Evolutionary conservation across 257 asterid species (phyloP).

Genomic region (Thymus quinquecostatus): DNA sequence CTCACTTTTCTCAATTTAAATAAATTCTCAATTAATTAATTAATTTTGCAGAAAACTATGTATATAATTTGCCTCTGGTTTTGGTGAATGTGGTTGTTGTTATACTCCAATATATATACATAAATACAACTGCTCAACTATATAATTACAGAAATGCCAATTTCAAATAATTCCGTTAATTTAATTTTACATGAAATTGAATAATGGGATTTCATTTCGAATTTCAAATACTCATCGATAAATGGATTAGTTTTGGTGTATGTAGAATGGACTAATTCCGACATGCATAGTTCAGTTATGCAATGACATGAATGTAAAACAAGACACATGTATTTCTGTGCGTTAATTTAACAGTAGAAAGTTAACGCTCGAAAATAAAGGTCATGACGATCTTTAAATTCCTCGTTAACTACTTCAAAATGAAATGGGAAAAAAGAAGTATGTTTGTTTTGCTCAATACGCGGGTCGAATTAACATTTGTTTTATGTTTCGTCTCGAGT

Average conservation of each 20-base stretch:
- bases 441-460: no score
- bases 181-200: neutral
- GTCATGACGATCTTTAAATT: no score
- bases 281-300: conserved; percentile 1
- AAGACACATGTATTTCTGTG: no score
- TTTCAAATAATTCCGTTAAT: neutral
- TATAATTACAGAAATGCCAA: conserved; percentile 1
- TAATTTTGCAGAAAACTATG: neutral
- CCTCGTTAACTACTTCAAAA: no score
- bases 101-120: neutral
- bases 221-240: conserved; percentile 39
- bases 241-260: conserved; percentile 28
- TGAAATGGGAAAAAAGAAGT: no score
- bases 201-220: conserved; percentile 12
- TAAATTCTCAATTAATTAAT: neutral
- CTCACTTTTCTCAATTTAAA: conserved; percentile 18
- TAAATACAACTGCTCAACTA: neutral
- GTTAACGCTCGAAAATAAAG: no score
- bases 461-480: no score
- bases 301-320: no score
- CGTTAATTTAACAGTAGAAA: no score
- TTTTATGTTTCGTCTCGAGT: no score
- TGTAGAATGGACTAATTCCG: conserved; percentile 15
- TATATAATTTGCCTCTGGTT: conserved; percentile 13
- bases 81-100: conserved; percentile 20